A percentile compares a stretch with the other conserved stretches of the same genome.
Evolutionary conservation across 352 stramenopile genomes (phyloP).

Genomic region (Globisporangium perplexum): DNA sequence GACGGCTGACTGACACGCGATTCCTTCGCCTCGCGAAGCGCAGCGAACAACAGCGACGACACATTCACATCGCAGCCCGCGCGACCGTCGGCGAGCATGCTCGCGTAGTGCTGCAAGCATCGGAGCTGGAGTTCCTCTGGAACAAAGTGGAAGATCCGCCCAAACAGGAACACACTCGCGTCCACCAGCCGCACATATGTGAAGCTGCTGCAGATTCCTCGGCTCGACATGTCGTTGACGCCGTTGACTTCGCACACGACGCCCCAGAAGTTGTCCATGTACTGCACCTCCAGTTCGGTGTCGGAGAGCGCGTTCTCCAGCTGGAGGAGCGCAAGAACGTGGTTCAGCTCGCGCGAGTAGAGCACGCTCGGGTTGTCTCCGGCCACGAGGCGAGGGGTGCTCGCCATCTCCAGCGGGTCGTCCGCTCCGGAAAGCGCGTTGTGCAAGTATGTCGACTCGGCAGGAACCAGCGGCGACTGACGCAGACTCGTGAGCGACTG

Average conservation of each 20-base stretch:
- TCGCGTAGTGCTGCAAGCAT: constrained; percentile 72
- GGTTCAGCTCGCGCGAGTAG: constrained; percentile 76
- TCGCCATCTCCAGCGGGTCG: constrained; percentile 57
- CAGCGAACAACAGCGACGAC: constrained; percentile 65
- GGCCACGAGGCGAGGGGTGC: constrained; percentile 39
- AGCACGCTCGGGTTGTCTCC: constrained; percentile 59
- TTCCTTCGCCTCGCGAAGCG: constrained; percentile 44
- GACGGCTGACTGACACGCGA: constrained; percentile 18
- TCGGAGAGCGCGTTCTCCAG: constrained; percentile 72
- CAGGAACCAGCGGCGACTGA: constrained; percentile 47
- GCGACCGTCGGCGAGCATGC: constrained; percentile 51
- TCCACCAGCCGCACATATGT: constrained; percentile 81
- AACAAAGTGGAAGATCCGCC: constrained; percentile 68
- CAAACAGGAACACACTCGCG: constrained; percentile 69
- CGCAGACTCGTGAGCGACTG: constrained; percentile 71
- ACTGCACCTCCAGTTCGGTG: constrained; percentile 80
- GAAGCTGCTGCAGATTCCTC: constrained; percentile 56
- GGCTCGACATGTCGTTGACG: constrained; percentile 23
- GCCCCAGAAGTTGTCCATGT: constrained; percentile 71
- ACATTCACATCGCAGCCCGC: constrained; percentile 74
- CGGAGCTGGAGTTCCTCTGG: constrained; percentile 82
- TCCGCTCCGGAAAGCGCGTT: constrained; percentile 50
- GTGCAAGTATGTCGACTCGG: constrained; percentile 58
- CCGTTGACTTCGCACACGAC: constrained; percentile 28
- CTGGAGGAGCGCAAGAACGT: constrained; percentile 61